A percentile compares a stretch with the other conserved stretches of the same genome.
These are phyloP conservation scores for Phyllosticta citrichinensis DNA, from an alignment of 2,329 filamentous ascomycete genomes.

Conservation along the genomic window DNA sequence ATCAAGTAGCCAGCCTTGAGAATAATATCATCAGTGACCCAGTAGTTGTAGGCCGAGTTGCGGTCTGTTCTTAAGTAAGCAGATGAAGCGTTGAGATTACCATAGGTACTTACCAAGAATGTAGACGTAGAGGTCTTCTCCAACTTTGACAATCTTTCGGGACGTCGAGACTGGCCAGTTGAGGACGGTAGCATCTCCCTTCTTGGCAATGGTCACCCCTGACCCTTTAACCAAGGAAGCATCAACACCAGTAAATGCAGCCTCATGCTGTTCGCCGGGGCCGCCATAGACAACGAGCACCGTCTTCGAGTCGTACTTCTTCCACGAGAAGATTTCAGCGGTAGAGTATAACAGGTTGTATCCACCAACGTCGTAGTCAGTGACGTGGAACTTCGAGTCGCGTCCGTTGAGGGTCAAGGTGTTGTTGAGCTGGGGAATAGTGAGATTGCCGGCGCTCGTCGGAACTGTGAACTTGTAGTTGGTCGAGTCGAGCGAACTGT, in stretches of 20 bases:
- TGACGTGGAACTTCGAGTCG: conserved; percentile 58
- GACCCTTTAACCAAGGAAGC: conserved; percentile 33
- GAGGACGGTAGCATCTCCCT: conserved; percentile 36
- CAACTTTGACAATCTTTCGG: conserved; percentile 43
- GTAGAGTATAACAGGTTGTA: conserved; percentile 55
- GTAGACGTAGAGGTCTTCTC: conserved; percentile 43
- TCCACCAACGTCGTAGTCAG: conserved; percentile 55
- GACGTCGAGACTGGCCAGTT: conserved; percentile 48
- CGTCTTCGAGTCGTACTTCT: conserved; percentile 49
- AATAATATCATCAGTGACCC: conserved; percentile 38
- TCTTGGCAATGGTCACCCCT: conserved; percentile 25
- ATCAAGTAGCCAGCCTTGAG: conserved; percentile 55
- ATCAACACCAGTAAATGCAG: conserved; percentile 38
- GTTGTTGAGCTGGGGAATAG: conserved; percentile 49
- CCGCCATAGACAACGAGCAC: conserved; percentile 56
- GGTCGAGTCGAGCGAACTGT: conserved; percentile 47
- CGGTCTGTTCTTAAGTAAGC: conserved; percentile 35
- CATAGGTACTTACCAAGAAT: conserved; percentile 38
- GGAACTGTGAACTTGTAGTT: conserved; percentile 54
- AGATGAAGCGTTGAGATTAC: neutral
- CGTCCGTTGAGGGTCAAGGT: conserved; percentile 49
- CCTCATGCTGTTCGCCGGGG: conserved; percentile 51
- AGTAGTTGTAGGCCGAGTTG: conserved; percentile 30
- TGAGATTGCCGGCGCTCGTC: conserved; percentile 47
- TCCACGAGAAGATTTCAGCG: conserved; percentile 58